Conservation (phyloP, 2,329 filamentous ascomycete genomes). For the Diaporthe sp. region DNA sequence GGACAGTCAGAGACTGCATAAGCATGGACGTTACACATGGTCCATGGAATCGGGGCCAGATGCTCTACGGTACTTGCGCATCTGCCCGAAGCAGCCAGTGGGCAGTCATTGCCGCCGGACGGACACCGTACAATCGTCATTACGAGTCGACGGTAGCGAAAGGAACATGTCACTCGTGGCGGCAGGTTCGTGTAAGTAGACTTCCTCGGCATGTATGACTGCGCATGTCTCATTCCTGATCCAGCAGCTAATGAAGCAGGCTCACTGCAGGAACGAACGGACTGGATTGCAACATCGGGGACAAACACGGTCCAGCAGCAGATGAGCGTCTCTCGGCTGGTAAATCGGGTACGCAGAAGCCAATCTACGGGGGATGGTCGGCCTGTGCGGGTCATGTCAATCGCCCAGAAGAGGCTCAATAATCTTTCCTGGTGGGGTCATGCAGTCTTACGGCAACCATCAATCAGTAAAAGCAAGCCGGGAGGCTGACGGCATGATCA, state of each 20-base stretch:
- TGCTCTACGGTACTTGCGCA: neutral
- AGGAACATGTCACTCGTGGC: neutral
- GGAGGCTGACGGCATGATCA: conserved; percentile 1
- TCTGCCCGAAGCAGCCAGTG: neutral
- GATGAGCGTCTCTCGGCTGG: neutral
- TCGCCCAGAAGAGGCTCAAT: conserved; percentile 22
- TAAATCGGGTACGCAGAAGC: neutral
- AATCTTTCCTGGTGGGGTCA: neutral
- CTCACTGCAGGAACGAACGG: neutral
- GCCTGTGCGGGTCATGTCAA: neutral
- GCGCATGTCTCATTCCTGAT: neutral
- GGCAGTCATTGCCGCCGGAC: neutral
- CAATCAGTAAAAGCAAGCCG: neutral
- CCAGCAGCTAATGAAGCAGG: neutral
- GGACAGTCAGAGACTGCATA: neutral
- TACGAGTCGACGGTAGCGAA: neutral
- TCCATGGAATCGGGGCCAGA: neutral
- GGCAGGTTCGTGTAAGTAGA: neutral
- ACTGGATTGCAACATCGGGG: neutral
- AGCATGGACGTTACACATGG: neutral
- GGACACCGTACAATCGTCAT: neutral
- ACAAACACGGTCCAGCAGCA: neutral
- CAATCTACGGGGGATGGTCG: neutral
- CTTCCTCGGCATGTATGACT: neutral
- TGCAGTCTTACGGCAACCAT: neutral